A percentile compares a stretch with the other conserved stretches of the same genome.
These are phyloP conservation scores for Fonsecaea nubica DNA, from an alignment of 2,329 filamentous ascomycete species.

Conservation along the genomic window DNA sequence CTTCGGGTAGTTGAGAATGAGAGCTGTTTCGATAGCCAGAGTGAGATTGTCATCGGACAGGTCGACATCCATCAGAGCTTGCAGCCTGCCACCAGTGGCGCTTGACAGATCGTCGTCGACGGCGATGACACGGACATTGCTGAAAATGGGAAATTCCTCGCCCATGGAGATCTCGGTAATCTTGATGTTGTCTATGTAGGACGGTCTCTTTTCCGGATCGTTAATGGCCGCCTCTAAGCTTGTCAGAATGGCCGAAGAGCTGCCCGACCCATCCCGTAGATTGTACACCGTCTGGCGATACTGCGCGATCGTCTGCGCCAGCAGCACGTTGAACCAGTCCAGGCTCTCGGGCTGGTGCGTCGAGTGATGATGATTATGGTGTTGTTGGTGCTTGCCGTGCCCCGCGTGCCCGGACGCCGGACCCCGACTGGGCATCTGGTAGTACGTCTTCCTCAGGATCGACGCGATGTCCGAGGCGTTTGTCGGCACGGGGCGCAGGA, in stretches of 20 bases:
- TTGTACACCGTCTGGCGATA: slow-evolving; percentile 90
- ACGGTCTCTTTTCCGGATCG: slow-evolving; percentile 81
- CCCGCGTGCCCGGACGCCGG: slow-evolving; percentile 2
- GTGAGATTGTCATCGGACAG: slow-evolving; percentile 91
- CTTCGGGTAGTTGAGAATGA: slow-evolving; percentile 93
- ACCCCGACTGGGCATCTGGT: slow-evolving; percentile 66
- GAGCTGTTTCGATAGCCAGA: slow-evolving; percentile 88
- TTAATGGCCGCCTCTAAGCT: slow-evolving; percentile 87
- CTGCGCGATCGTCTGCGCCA: slow-evolving; percentile 95
- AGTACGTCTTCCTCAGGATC: slow-evolving; percentile 95
- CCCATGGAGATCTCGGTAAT: slow-evolving; percentile 93
- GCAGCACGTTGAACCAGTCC: slow-evolving; percentile 98
- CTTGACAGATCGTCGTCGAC: slow-evolving; percentile 61
- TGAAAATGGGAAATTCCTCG: slow-evolving; percentile 98
- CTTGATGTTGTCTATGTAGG: slow-evolving; percentile 90
- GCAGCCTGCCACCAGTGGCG: slow-evolving; percentile 75
- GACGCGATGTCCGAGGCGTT: slow-evolving; percentile 81
- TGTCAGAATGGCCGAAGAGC: slow-evolving; percentile 71
- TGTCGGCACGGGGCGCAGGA: slow-evolving; percentile 73
- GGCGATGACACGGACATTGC: slow-evolving; percentile 94
- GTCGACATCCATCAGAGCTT: slow-evolving; percentile 96
- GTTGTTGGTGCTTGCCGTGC: slow-evolving; percentile 11
- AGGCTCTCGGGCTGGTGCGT: slow-evolving; percentile 95
- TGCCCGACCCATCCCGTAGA: slow-evolving; percentile 66
- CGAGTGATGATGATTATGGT: slow-evolving; percentile 55